A percentile compares a stretch with the other conserved stretches of the same genome.
phyloP scores from a whole-genome alignment of 371 early-diverging fungal genomes.

The Smittium culicis region DNA sequence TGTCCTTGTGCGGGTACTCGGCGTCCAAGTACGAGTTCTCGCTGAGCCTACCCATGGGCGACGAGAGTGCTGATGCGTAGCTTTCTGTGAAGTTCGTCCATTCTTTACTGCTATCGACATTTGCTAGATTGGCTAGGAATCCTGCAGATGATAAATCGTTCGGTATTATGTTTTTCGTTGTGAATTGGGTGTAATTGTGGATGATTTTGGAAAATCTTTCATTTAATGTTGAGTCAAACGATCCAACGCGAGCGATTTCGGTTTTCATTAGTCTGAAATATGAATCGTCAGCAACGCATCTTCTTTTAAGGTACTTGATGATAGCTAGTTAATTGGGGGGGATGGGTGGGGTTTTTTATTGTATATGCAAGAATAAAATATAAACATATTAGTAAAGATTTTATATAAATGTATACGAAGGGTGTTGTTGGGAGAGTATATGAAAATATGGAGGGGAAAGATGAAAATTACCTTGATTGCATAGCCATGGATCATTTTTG shows the following conservation, averaged over 20 bases:
- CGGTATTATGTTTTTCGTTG: not conserved
- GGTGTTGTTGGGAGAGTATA: no score
- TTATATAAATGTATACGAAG: no score
- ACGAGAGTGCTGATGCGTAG: not conserved
- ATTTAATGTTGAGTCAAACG: not conserved
- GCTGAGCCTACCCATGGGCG: not conserved
- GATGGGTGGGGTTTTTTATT: not conserved
- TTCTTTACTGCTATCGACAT: not conserved
- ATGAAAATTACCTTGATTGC: not conserved
- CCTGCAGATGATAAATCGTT: not conserved
- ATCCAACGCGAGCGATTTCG: not conserved
- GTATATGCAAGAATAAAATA: no score
- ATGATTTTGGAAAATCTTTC: constrained; percentile 5
- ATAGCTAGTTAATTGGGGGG: not conserved
- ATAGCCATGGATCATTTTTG: not conserved
- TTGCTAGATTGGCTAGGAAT: not conserved
- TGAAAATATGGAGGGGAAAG: no score
- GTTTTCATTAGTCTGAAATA: not conserved
- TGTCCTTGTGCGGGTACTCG: constrained; percentile 24
- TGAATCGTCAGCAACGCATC: not conserved
- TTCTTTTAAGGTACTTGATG: not conserved
- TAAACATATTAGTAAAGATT: no score
- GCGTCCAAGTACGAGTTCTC: not conserved
- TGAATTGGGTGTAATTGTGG: not conserved
- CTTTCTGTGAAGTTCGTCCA: constrained; percentile 8